Base-by-base conservation (phyloP, 1,284 basidiomycete species). In the Sporisorium exsertum region DNA sequence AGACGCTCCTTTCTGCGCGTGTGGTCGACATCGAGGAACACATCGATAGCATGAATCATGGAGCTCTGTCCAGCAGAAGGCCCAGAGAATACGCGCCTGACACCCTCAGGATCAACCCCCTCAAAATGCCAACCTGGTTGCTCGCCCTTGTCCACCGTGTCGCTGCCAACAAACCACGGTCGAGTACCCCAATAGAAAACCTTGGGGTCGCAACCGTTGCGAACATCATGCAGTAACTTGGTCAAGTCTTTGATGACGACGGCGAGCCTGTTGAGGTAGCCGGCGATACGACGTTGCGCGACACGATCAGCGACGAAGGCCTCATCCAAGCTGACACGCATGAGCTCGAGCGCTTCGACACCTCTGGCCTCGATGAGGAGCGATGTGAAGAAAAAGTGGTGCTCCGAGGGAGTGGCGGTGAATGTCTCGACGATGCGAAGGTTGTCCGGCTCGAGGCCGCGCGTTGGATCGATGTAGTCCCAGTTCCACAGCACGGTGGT, bases 401-500 rank as follows among this genome's bases (percentile, higher is more conserved):
- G 89, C 85, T 98, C 95, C 69, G 94, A 93, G n/a, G 85, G 86
- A 1, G 92, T 93, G 24, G 89, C 90, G 1, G 94, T 95, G 86
- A 97, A 97, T 0, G 90, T 88, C 2, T 91, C 91, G 56, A 89
- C 87, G 75, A 90, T 90, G 57, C 50, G 32, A 70, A 67, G 15
- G 77, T 79, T 58, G 84, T 78, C 78, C 13, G 77, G 67, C 16
- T 69, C 63, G 33, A 86, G 69, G 2, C 86, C 85, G 8, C 58
- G 69, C 0, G 77, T 32, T 9, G 80, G 72, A 62, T 87, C 81
- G 20, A 77, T 68, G 43, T 85, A 72, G 85, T 87, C 85, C 93
- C 94, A 97, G 83, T 97, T 97, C 88, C 95, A 98, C 8, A 98
- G 88, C 2, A 97, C 95, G 32, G 92, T 92, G 84, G 96, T 95